Conservation (phyloP, 345 rosid species). For the Schrenkiella parvula region DNA sequence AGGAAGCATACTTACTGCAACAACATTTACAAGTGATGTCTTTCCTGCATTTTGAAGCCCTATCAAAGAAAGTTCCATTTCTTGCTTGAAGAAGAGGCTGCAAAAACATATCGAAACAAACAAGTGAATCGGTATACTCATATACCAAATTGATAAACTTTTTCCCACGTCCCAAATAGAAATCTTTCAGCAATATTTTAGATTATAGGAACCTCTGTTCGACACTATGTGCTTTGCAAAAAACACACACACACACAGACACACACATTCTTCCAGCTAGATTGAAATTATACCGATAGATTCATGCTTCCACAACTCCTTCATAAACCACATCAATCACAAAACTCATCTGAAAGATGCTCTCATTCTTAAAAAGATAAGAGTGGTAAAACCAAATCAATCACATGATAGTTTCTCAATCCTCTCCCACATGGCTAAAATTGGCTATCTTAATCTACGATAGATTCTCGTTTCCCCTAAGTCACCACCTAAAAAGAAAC, state of each 20-base stretch:
- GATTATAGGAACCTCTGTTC: not conserved
- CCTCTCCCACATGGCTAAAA: not conserved
- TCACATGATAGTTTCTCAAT: not conserved
- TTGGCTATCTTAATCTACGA: not conserved
- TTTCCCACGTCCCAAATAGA: not conserved
- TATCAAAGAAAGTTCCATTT: slow-evolving; percentile 78
- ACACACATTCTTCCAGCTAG: not conserved
- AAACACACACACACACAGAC: too few species aligned
- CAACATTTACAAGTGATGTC: slow-evolving; percentile 77
- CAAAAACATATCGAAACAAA: slow-evolving; percentile 21
- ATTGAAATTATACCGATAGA: not conserved
- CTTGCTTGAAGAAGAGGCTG: slow-evolving; percentile 84
- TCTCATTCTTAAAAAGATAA: not conserved
- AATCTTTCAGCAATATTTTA: not conserved
- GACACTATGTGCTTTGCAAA: not conserved
- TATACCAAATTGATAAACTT: not conserved
- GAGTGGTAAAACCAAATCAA: not conserved
- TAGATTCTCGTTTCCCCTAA: not conserved
- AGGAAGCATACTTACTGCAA: slow-evolving; percentile 53
- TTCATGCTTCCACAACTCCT: not conserved
- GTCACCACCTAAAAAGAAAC: not conserved
- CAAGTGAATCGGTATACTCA: not conserved
- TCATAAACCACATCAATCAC: not conserved
- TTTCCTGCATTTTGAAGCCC: slow-evolving; percentile 91
- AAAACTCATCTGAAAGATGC: not conserved